These are phyloP conservation scores for Podospora fimiseda DNA, from an alignment of 495 filamentous ascomycete genomes.

Conservation along the genomic window DNA sequence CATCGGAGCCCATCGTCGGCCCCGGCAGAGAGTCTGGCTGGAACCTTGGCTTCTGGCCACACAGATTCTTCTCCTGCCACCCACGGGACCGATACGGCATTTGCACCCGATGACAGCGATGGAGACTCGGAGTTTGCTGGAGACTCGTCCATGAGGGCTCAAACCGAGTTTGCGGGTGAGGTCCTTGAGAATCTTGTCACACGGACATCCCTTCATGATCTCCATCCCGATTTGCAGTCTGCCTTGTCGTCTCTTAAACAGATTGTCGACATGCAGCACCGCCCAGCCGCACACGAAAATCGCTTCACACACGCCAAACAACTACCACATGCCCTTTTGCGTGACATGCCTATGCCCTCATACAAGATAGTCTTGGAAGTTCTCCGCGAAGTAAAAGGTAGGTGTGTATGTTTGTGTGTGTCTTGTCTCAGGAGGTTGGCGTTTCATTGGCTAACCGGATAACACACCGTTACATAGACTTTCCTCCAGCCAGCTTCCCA, in stretches of 20 bases:
- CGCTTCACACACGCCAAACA: constrained; percentile 40
- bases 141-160: constrained; percentile 52
- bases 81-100: constrained; percentile 3
- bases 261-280: constrained; percentile 47
- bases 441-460: background rate
- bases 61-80: constrained; percentile 3
- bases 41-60: background rate
- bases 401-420: too few relatives aligned
- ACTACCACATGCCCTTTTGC: constrained; percentile 35
- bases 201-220: constrained; percentile 38
- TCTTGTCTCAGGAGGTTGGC: background rate
- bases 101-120: constrained; percentile 21
- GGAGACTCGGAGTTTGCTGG: constrained; percentile 51
- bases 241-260: constrained; percentile 53
- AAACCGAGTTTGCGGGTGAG: constrained; percentile 58
- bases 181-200: constrained; percentile 57
- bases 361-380: constrained; percentile 43
- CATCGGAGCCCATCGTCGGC: constrained; percentile 2
- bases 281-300: constrained; percentile 34
- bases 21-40: background rate
- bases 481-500: constrained; percentile 33
- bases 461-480: constrained; percentile 20
- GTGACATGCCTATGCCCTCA: constrained; percentile 51
- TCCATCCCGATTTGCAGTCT: constrained; percentile 47
- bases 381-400: constrained; percentile 44